Percentiles rank a stretch among this genome's conserved stretches.
phyloP scores from a whole-genome alignment of 805 yeast species.

The Wickerhamiella domercqiae region DNA sequence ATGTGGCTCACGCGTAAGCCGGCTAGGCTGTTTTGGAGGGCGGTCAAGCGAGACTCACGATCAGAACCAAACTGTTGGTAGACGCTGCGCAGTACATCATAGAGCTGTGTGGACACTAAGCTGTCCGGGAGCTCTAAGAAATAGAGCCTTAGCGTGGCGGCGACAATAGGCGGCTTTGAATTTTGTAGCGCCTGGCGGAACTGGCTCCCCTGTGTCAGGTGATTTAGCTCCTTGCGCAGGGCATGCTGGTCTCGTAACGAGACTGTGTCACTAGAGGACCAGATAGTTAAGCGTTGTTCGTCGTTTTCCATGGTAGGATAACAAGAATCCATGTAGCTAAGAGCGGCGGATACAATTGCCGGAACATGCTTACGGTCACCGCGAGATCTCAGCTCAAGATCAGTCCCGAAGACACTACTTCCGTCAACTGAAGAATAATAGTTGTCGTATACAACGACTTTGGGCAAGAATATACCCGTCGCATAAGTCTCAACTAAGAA shows the following conservation, averaged over 20 bases:
- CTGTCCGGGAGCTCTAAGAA: constrained; percentile 70
- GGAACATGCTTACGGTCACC: constrained; percentile 65
- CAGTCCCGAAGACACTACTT: constrained; percentile 64
- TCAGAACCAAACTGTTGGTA: constrained; percentile 35
- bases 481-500: constrained; percentile 50
- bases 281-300: constrained; percentile 45
- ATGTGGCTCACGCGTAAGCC: constrained; percentile 56
- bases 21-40: constrained; percentile 48
- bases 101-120: constrained; percentile 45
- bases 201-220: constrained; percentile 9
- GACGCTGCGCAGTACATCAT: constrained; percentile 53
- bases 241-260: constrained; percentile 46
- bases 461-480: constrained; percentile 64
- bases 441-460: constrained; percentile 59
- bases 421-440: constrained; percentile 53
- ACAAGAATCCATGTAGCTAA: constrained; percentile 49
- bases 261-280: constrained; percentile 45
- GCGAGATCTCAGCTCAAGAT: constrained; percentile 52
- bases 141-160: constrained; percentile 51
- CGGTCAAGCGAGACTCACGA: constrained; percentile 34
- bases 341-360: constrained; percentile 41
- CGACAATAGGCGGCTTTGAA: constrained; percentile 37
- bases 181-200: constrained; percentile 22
- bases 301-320: constrained; percentile 57
- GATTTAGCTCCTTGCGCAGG: constrained; percentile 32